Conservation (phyloP, 2,329 filamentous ascomycete species). For the Claviceps sp. region DNA sequence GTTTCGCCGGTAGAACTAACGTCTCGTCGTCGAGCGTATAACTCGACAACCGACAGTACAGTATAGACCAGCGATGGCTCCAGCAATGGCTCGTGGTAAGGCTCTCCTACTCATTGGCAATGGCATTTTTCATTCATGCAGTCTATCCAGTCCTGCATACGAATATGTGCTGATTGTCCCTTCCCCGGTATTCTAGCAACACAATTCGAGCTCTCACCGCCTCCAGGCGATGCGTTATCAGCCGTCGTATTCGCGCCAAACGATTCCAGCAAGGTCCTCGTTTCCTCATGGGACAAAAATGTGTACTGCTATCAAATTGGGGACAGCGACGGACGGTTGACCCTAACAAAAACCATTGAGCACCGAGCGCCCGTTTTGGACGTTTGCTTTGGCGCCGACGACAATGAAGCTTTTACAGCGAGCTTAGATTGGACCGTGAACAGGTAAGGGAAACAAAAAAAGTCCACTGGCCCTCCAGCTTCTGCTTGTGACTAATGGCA, state of each 20-base stretch:
- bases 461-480: no score
- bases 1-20: slow-evolving; percentile 3
- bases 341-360: slow-evolving; percentile 58
- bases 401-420: slow-evolving; percentile 72
- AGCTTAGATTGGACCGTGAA: slow-evolving; percentile 80
- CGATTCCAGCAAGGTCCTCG: slow-evolving; percentile 64
- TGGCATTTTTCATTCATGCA: neutral
- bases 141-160: neutral
- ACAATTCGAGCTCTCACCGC: slow-evolving; percentile 72
- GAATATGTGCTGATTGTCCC: neutral
- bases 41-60: neutral
- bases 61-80: slow-evolving; percentile 22
- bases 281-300: slow-evolving; percentile 87
- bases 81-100: slow-evolving; percentile 31
- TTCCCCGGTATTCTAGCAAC: slow-evolving; percentile 30
- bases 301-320: slow-evolving; percentile 77
- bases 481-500: neutral
- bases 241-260: slow-evolving; percentile 72
- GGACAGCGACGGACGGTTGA: slow-evolving; percentile 38
- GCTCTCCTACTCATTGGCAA: neutral
- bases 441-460: slow-evolving; percentile 31
- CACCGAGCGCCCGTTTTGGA: slow-evolving; percentile 79
- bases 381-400: slow-evolving; percentile 75
- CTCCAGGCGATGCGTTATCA: slow-evolving; percentile 79
- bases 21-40: neutral